Conservation (phyloP, 2,329 filamentous ascomycete genomes). For the Neocatenulostroma microsporum region DNA sequence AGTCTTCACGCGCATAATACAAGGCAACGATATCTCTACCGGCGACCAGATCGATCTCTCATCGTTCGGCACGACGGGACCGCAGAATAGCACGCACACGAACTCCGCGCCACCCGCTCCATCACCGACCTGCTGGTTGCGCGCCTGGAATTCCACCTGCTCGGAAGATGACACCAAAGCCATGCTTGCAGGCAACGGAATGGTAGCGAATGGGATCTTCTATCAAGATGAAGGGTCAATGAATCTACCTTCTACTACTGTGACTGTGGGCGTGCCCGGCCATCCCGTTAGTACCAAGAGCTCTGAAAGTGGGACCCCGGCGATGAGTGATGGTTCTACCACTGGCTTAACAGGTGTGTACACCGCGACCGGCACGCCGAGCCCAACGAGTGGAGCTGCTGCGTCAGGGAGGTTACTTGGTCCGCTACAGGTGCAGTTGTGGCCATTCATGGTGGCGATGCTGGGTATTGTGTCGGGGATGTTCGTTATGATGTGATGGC, state of each 20-base stretch:
- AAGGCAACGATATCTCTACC: conserved; percentile 43
- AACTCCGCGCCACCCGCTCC: conserved; percentile 46
- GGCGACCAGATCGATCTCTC: conserved; percentile 35
- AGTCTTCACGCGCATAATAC: conserved; percentile 47
- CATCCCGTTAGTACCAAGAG: conserved; percentile 20
- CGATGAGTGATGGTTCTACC: conserved; percentile 9
- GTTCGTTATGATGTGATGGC: conserved; percentile 7
- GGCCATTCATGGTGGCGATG: not conserved
- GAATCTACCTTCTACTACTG: conserved; percentile 27
- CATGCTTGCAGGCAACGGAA: conserved; percentile 45
- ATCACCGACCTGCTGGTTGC: conserved; percentile 53
- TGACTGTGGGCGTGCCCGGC: conserved; percentile 28
- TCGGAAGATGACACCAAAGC: conserved; percentile 42
- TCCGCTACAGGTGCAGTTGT: not conserved
- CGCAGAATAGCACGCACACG: conserved; percentile 49
- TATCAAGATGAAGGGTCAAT: conserved; percentile 37
- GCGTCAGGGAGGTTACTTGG: conserved; percentile 2
- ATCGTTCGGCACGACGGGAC: conserved; percentile 51
- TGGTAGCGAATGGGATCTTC: conserved; percentile 54
- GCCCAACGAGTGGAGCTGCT: conserved; percentile 6
- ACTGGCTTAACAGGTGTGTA: conserved; percentile 30
- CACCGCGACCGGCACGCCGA: conserved; percentile 32
- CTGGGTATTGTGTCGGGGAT: conserved; percentile 4
- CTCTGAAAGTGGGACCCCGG: conserved; percentile 2
- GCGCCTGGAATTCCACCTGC: conserved; percentile 47